Conservation (phyloP, 169 alveolate species). For the Cardiosporidium cionae region DNA sequence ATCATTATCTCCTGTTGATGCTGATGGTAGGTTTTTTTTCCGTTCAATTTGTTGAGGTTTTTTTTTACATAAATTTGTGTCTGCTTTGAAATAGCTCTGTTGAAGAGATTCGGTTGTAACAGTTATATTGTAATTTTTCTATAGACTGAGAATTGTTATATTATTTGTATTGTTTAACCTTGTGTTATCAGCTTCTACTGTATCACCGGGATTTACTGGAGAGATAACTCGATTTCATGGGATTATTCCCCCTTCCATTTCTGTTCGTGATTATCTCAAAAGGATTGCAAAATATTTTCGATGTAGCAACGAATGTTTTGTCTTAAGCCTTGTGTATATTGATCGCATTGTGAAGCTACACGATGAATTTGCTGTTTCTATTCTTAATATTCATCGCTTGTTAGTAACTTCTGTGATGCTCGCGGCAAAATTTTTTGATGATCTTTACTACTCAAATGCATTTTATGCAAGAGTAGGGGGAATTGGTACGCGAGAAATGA, state of each 20-base stretch:
- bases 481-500: conserved; percentile 75
- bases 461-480: conserved; percentile 88
- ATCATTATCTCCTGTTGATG: neutral
- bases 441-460: conserved; percentile 73
- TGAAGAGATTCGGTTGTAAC: too few species aligned
- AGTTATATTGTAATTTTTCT: too few species aligned
- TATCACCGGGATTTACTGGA: too few species aligned
- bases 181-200: too few species aligned
- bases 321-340: conserved; percentile 45
- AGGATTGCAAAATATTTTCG: conserved; percentile 74
- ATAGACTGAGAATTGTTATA: too few species aligned
- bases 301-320: conserved; percentile 56
- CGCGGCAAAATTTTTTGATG: conserved; percentile 86
- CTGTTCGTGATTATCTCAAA: conserved; percentile 59
- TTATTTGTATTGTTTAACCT: too few species aligned
- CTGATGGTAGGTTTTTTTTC: neutral
- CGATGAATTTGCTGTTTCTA: neutral
- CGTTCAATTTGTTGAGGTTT: neutral
- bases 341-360: conserved; percentile 43
- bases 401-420: conserved; percentile 72
- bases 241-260: conserved; percentile 68
- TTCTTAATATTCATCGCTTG: conserved; percentile 14
- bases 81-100: too few species aligned
- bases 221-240: conserved; percentile 73
- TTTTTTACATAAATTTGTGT: too few species aligned